Evolutionary conservation across 768 basidiomycete species (phyloP).

Genomic region (Suillus weaverae): DNA sequence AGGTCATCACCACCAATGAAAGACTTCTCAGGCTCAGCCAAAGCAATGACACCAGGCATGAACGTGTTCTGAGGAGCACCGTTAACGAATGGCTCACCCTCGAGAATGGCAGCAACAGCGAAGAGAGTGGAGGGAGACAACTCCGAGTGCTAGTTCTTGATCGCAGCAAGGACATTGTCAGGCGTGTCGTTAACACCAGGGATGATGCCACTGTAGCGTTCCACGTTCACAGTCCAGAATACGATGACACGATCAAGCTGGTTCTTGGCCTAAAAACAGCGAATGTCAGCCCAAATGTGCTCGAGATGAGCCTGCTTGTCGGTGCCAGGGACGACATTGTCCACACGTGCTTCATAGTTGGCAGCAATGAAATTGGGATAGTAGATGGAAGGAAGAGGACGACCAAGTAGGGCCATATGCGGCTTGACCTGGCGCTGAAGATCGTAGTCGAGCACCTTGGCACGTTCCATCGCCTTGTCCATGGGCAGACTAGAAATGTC

Average conservation of each 20-base stretch:
- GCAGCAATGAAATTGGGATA: slow-evolving; percentile 98
- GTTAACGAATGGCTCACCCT: slow-evolving; percentile 93
- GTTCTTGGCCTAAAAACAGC: slow-evolving; percentile 84
- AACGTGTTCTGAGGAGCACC: slow-evolving; percentile 99
- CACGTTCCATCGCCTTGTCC: slow-evolving; percentile 92
- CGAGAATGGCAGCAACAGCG: slow-evolving; percentile 93
- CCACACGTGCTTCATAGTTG: slow-evolving; percentile 94
- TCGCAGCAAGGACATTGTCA: slow-evolving; percentile 77
- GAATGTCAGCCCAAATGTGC: slow-evolving; percentile 87
- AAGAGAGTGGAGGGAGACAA: slow-evolving; percentile 97
- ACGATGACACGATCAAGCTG: slow-evolving; percentile 85
- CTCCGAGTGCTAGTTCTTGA: slow-evolving; percentile 84
- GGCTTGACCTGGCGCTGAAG: slow-evolving; percentile 94
- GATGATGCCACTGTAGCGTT: slow-evolving; percentile 94
- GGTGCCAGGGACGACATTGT: slow-evolving; percentile 83
- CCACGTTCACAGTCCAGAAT: slow-evolving; percentile 99
- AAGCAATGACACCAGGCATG: slow-evolving; percentile 90
- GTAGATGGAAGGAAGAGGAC: slow-evolving; percentile 92
- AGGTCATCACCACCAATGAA: slow-evolving; percentile 99
- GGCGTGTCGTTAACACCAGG: slow-evolving; percentile 95
- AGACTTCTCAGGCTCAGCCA: slow-evolving; percentile 84
- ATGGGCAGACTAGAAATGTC: slow-evolving; percentile 86
- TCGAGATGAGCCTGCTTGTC: slow-evolving; percentile 93
- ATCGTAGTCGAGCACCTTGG: slow-evolving; percentile 93
- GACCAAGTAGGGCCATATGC: slow-evolving; percentile 74